Evolutionary conservation across 1,284 basidiomycete species (phyloP), one percentile per base, ranked within the genome.

Genomic region (Puccinia polysora): DNA sequence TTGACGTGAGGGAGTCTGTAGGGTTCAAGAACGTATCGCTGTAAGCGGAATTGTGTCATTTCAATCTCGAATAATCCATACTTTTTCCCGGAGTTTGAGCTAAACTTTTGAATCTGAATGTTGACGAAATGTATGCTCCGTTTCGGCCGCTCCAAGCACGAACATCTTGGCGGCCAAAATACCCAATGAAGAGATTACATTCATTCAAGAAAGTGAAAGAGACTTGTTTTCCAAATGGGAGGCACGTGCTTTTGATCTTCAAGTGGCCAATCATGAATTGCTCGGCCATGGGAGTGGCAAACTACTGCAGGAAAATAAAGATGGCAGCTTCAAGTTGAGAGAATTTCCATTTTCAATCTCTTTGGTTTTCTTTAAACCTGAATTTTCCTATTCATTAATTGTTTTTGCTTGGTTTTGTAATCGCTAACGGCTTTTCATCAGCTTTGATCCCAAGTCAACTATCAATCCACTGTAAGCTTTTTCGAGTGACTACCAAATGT

Each of bases 251-350:
- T 91, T 91, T 75, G 89, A 91, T 75, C 82, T 92, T 0, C 89
- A 91, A 76, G 90, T 91, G 12, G 89, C 89, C 12, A 91, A 89
- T 77, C 89, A 91, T 77, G 89, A 91, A 76, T 81, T 91, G 1
- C 25, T 84, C 89, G 76, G 77, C 0, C 76, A 77, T 56, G 77
- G 77, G 0, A 87, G 87, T 8, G 90, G 90, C 23, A 90, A 90
- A 77, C 80, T 89, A 0, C 89, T 91, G 78, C 85, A 87, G 75
- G 89, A 91, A 79, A 82, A 84, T 73, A 82, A 84, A 0, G 85
- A 89, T 77, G 90, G 90, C 6, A 85, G 83, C 63, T 85, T 86
- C 79, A 91, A 91, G 80, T 91, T 62, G 6, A 62, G 59, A 43
- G 23, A 28, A 23, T 43, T 32, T 55, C 12, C 4, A 14, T 15